Base-by-base conservation (phyloP, 768 basidiomycete genomes). In the Suillus subluteus region DNA sequence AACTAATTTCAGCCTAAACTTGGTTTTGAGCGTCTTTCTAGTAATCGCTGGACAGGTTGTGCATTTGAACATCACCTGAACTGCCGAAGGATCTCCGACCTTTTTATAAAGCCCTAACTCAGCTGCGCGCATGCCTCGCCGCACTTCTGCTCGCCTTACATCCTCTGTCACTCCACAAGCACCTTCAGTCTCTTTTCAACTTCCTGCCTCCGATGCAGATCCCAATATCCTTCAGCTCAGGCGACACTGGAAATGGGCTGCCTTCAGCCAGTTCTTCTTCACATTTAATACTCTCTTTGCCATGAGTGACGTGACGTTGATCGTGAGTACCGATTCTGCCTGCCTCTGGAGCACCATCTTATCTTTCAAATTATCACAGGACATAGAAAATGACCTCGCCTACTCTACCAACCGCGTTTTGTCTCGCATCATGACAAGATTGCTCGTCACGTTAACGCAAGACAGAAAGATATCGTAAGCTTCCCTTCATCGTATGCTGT, bases 211-310 rank as follows among this genome's bases (percentile, higher is more conserved):
- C 62, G 67, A 72, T 62, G 73, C 73, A 65, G 78, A 80, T 61
- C 70, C 72, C 70, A 81, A 87, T 71, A 75, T 91, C 62, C 67
- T 75, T 55, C 73, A 80, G 37, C 88, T 98, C 62, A 85, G 95
- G 65, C 88, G 82, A 66, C 87, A 94, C 69, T 96, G 94, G 94
- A 90, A 92, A 83, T 97, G 94, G 94, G 95, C 95, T 6, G 91
- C 91, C 32, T 91, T 96, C 78, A 86, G 87, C 78, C 94, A 96
- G 76, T 96, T 97, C 84, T 90, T 94, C 79, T 90, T 85, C 76
- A 94, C 91, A 35, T 97, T 96, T 80, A 83, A 85, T 58, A 84
- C 85, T 61, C 82, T 96, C 65, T 86, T 96, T 69, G 82, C 87
- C 46, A 83, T 91, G 81, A 79, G 85, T 54, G 91, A 92, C 72